Base-by-base conservation (phyloP, 2,329 filamentous ascomycete genomes). In the Aspergillus fischeri region DNA sequence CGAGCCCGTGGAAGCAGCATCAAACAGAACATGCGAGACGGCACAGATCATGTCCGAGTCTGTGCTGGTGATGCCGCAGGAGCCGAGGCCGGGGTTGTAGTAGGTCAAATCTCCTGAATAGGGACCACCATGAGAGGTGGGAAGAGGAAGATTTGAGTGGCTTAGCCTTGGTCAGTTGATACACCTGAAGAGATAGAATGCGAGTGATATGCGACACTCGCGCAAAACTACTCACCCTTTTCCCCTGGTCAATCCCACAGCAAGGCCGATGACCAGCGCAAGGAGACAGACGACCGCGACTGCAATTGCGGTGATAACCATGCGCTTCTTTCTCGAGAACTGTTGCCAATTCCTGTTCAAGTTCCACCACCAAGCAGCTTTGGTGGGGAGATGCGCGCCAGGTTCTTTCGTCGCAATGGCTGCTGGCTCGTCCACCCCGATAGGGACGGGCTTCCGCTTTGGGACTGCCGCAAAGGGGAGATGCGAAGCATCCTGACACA, bases 21-120 rank as follows among this genome's bases (percentile, higher is more conserved):
- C 88, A 67, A 84, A 93, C 4, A 89, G 68, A n/a, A 80, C 67
- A 65, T 87, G 83, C 1, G 86, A 87, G 0, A 93, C 80, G 0
- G 90, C 83, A 38, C 83, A 86, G 44, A 92, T 83, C 56, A 80
- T 67, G 56, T 91, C 86, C 7, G 70, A 73, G 7, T 79, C 76
- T 1, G 68, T 72, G 53, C 82, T 84, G 1, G 74, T 78, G 32
- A 81, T 72, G 4, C 89, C 90, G 68, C 90, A 93, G 0, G 89
- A 86, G 11, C 90, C 89, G 3, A 90, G 78, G 0, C 73, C 83
- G 0, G 87, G 83, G 20, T 77, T 75, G 70, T 89, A 92, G 75
- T 86, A 92, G 0, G 87, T 91, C 52, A 90, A 70, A 51, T 90
- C 86, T 53, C 87, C 88, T 3, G 75, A 80, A 65, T 83, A 84